A percentile compares a stretch with the other conserved stretches of the same genome.
These are phyloP conservation scores for maize (Zea mays) DNA, from an alignment of 176 grass and related monocot species.

Conservation along the genomic window Zm-B73-REFERENCE-NAM-5.0 NC_050103.1:162522501-162523000, in stretches of 20 bases:
- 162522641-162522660: slow-evolving; percentile 76
- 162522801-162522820: slow-evolving; percentile 88
- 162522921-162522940: too few species aligned
- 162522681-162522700: slow-evolving; percentile 95
- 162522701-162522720: slow-evolving; percentile 94
- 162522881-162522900: too few species aligned
- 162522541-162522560: slow-evolving; percentile 85
- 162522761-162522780: slow-evolving; percentile 85
- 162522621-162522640: background rate
- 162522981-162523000: slow-evolving; percentile 15
- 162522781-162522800: slow-evolving; percentile 82
- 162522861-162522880: slow-evolving; percentile 53
- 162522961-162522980: too few species aligned
- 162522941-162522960: too few species aligned
- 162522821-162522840: slow-evolving; percentile 92
- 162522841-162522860: slow-evolving; percentile 91
- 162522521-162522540: slow-evolving; percentile 75
- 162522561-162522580: slow-evolving; percentile 79
- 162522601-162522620: background rate
- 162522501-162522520: slow-evolving; percentile 95
- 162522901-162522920: too few species aligned
- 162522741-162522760: slow-evolving; percentile 92
- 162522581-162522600: slow-evolving; percentile 36
- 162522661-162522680: slow-evolving; percentile 94
- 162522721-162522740: slow-evolving; percentile 85